phyloP scores from a whole-genome alignment of 257 asterid species.

The Jaltomata sinuosa region DNA sequence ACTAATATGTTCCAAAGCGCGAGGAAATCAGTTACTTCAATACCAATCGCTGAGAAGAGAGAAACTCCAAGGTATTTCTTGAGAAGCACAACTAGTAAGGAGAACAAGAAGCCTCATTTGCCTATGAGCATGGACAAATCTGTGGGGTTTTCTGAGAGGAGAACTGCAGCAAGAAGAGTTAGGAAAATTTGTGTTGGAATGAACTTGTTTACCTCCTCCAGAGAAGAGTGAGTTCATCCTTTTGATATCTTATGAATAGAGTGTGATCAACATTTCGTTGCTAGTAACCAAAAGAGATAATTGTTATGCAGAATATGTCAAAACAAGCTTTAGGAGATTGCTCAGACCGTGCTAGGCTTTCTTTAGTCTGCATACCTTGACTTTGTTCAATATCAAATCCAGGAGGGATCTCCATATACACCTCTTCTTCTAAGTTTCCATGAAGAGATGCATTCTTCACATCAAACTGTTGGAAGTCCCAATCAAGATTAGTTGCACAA shows the following conservation, averaged over 20 bases:
- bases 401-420: background rate
- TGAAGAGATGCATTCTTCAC: background rate
- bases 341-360: too few relatives aligned
- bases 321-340: too few relatives aligned
- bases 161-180: constrained; percentile 30
- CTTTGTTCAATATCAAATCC: background rate
- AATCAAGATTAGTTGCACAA: background rate
- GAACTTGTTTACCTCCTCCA: background rate
- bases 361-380: background rate
- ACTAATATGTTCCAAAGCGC: constrained; percentile 27
- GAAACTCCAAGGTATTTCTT: constrained; percentile 64
- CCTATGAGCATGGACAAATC: constrained; percentile 36
- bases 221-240: background rate
- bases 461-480: background rate
- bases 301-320: background rate
- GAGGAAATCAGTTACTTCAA: constrained; percentile 32
- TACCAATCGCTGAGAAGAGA: constrained; percentile 46
- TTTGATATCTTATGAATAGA: background rate
- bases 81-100: constrained; percentile 55
- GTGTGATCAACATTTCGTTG: background rate
- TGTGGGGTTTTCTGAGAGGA: constrained; percentile 40
- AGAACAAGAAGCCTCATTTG: constrained; percentile 61
- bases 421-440: background rate
- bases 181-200: constrained; percentile 26
- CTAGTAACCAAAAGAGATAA: background rate